Percentiles rank a stretch among this genome's conserved stretches.
Conservation (phyloP, 1,139 yeast species). For the Hemisphaericaspora xylanilytica region DNA sequence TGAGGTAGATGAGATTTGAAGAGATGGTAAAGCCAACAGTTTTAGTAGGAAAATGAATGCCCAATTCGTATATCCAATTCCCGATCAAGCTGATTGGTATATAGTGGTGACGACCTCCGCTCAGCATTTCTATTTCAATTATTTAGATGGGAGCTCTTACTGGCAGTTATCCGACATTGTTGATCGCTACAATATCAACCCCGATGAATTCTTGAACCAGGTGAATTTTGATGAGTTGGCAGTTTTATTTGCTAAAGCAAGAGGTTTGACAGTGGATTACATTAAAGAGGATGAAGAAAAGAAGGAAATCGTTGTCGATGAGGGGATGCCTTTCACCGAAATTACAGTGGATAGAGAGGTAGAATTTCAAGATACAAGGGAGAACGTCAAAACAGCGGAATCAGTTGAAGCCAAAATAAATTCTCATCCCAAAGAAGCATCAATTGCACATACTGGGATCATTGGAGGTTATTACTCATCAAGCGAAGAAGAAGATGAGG, state of each 20-base stretch:
- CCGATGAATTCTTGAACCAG: slow-evolving; percentile 18
- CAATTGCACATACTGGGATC: slow-evolving; percentile 1
- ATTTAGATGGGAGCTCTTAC: slow-evolving; percentile 19
- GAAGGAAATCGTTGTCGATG: slow-evolving; percentile 4
- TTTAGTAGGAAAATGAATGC: slow-evolving; percentile 17
- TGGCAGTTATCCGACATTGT: slow-evolving; percentile 36
- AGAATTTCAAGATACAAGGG: neutral
- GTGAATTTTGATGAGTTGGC: slow-evolving; percentile 34
- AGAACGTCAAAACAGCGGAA: neutral
- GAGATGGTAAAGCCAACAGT: no score
- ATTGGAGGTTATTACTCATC: slow-evolving; percentile 12
- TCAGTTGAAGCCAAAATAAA: no score
- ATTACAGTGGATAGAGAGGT: slow-evolving; percentile 12
- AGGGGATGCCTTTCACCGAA: slow-evolving; percentile 13
- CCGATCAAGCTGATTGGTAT: slow-evolving; percentile 23
- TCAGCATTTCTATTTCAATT: slow-evolving; percentile 34
- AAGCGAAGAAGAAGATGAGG: slow-evolving; percentile 15
- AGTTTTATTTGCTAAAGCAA: slow-evolving; percentile 29
- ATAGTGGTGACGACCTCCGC: slow-evolving; percentile 29
- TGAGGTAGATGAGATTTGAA: neutral
- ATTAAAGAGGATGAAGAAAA: slow-evolving; percentile 4
- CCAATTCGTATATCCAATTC: slow-evolving; percentile 20
- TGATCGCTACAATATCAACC: slow-evolving; percentile 15
- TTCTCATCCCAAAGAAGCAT: no score
- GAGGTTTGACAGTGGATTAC: slow-evolving; percentile 24